These are phyloP conservation scores for Fonsecaea pedrosoi DNA, from an alignment of 2,329 filamentous ascomycete genomes.

Conservation along the genomic window DNA sequence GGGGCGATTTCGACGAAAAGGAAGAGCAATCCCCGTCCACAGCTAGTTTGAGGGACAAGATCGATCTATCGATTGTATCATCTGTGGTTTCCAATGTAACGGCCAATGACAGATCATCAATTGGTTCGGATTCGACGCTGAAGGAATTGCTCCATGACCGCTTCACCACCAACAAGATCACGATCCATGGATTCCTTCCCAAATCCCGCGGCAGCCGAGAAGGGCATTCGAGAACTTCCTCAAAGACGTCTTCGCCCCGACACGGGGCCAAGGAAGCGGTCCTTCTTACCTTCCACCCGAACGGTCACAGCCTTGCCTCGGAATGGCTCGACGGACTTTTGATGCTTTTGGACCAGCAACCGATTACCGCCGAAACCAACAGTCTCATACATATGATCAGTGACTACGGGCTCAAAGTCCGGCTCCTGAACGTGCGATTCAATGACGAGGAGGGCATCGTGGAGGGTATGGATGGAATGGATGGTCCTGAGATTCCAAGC, in stretches of 20 bases:
- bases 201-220: conserved; percentile 42
- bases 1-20: conserved; percentile 78
- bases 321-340: conserved; percentile 96
- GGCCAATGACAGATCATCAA: conserved; percentile 53
- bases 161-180: conserved; percentile 78
- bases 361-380: conserved; percentile 95
- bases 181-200: conserved; percentile 75
- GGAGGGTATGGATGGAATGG: conserved; percentile 61
- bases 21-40: conserved; percentile 64
- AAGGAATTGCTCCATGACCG: conserved; percentile 46
- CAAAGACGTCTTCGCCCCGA: conserved; percentile 39
- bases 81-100: conserved; percentile 93
- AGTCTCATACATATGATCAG: conserved; percentile 84
- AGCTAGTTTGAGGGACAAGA: conserved; percentile 45
- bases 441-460: conserved; percentile 74
- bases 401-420: conserved; percentile 91
- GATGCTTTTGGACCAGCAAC: conserved; percentile 92
- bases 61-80: conserved; percentile 85
- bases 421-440: conserved; percentile 87
- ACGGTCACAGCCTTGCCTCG: conserved; percentile 80
- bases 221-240: conserved; percentile 43
- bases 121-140: conserved; percentile 29
- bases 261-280: conserved; percentile 67
- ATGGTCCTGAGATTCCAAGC: conserved; percentile 74
- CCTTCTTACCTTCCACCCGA: conserved; percentile 81